These are phyloP conservation scores for Carex cristatella DNA, from an alignment of 176 grass and related monocot species.

Conservation along the genomic window DNA sequence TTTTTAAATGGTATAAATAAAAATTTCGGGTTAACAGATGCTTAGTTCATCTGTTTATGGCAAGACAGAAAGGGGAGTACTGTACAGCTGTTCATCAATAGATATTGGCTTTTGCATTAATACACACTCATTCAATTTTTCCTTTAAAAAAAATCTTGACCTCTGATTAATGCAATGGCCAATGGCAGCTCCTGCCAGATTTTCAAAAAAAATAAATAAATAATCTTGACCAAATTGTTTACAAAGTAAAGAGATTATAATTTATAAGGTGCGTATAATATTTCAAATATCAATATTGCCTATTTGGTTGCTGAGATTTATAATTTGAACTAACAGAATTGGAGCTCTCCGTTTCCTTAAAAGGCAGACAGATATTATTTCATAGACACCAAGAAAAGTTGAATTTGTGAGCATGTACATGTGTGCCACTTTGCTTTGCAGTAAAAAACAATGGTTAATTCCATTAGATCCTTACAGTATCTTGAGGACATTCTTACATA, in stretches of 20 bases:
- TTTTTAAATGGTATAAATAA: too few relatives aligned
- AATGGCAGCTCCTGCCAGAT: too few relatives aligned
- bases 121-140: too few relatives aligned
- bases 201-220: too few relatives aligned
- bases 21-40: neutral
- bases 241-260: too few relatives aligned
- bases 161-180: too few relatives aligned
- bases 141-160: too few relatives aligned
- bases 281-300: neutral
- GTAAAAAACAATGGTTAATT: slow-evolving; percentile 23
- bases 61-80: neutral
- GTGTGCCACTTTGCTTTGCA: neutral
- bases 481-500: slow-evolving; percentile 22
- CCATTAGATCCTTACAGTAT: slow-evolving; percentile 21
- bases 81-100: neutral
- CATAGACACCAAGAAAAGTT: neutral
- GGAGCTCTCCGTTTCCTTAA: neutral
- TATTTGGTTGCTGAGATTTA: neutral
- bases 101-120: too few relatives aligned
- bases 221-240: too few relatives aligned
- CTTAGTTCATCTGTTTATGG: neutral
- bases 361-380: neutral
- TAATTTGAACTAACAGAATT: slow-evolving; percentile 2
- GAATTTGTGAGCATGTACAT: neutral
- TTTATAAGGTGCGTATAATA: too few relatives aligned